Conservation (phyloP, 2,329 filamentous ascomycete genomes). For the Aspergillus sp. region DNA sequence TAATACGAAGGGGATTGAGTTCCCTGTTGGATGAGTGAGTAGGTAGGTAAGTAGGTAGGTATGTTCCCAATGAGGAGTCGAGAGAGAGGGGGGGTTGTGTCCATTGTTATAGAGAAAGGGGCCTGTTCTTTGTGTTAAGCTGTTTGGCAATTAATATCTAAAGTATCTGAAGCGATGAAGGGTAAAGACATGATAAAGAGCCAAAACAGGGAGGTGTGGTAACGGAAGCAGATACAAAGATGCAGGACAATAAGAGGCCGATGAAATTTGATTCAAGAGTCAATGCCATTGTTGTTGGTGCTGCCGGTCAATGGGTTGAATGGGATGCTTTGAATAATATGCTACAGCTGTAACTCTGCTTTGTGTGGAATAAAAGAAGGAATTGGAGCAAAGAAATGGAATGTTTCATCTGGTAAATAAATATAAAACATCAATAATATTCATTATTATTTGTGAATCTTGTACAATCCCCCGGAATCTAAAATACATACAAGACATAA, state of each 20-base stretch:
- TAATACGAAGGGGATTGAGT: not conserved
- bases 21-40: not conserved
- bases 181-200: no score
- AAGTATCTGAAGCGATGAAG: no score
- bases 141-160: no score
- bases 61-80: not conserved
- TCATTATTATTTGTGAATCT: not conserved
- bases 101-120: no score
- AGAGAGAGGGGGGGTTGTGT: no score
- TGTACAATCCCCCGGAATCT: not conserved
- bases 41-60: not conserved
- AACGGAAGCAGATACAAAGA: no score
- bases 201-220: no score
- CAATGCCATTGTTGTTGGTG: conserved; percentile 1
- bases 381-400: not conserved
- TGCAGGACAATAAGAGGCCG: no score
- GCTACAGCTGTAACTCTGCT: not conserved
- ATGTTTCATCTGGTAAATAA: not conserved
- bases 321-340: no score
- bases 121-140: no score
- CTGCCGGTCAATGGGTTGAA: not conserved
- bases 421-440: not conserved
- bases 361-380: not conserved
- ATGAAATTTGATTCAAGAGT: not conserved
- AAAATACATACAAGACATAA: not conserved